Base-by-base conservation (phyloP, 73 alveolate genomes). In the Diophrys sp. region DNA sequence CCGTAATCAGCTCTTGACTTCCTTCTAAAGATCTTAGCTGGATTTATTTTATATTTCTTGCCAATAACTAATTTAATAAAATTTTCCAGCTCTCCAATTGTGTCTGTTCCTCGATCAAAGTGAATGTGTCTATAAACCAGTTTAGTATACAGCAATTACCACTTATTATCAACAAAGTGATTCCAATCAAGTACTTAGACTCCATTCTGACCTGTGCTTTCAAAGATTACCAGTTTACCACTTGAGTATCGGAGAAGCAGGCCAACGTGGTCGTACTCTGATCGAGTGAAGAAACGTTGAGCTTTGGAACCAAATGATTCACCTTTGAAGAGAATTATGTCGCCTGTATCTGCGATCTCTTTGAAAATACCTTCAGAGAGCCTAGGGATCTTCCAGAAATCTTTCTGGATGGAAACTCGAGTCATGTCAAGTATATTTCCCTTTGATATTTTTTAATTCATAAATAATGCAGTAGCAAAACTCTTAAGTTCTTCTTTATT, bases 261-360 rank as follows among this genome's bases (percentile, higher is more conserved):
- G 1, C 97, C 98, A 0, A 93, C 94, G 79, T 94, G 98, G 83
- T 94, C 98, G 74, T 88, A 91, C 54, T 93, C 91, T 53, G 93
- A 70, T 0, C 92, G 72, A 23, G 98, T 93, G 26, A 93, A 54
- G 28, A 89, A 55, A 54, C 98, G 83, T 54, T 93, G 88, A 31
- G 85, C 27, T 53, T 85, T 79, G 0, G 95, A 77, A 32, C 81
- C 79, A 14, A 87, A 54, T 54, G 88, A 77, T 76, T 80, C 88
- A 23, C 93, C 90, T 91, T 86, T 62, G 78, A 93, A 93, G 29
- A 93, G 82, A 1, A 93, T 62, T n/a, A 93, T 73, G 73, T 93
- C 98, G 18, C 95, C 98, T 1, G 96, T 88, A 14, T 84, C 86
- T 2, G 92, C 96, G 31, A 44, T 54, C 30, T 56, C 31, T 1